Evolutionary conservation across 2,329 filamentous ascomycete species (phyloP), one percentile per base, ranked within the genome.

Genomic region (Exophiala oligosperma): DNA sequence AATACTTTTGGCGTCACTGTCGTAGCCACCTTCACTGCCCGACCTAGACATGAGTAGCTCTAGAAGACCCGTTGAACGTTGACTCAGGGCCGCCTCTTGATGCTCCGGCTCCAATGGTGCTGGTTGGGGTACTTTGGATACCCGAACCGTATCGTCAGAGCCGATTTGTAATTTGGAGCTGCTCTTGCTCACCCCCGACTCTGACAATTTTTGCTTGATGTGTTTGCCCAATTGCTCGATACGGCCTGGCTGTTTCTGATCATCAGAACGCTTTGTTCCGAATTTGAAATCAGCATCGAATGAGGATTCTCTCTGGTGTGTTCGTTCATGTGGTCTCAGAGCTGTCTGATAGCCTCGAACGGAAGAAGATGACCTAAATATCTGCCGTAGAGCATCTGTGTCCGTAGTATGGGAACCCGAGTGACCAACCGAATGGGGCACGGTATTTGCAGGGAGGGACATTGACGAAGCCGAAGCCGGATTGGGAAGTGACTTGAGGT

Each of bases 1-100:
- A 28, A 67, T 66, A 32, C 61, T 64, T 54, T 59, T 64, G 26
- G 66, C 66, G 49, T 67, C 66, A 48, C 66, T 66, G 48, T 67
- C 66, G 56, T 67, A 67, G 2, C 61, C 64, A 6, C 61, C 61
- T 47, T 62, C 58, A 41, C 63, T 67, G 12, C 52, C 57, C 28
- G 50, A 59, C 17, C 64, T 50, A 4, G 62, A 64, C 52, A 58
- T 61, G 21, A 67, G 56, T 17, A 67, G 56, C 23, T 66, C 64
- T 17, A 61, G 57, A 38, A 66, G 55, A 41, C 64, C 61, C 1
- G 60, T 56, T 8, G 63, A 63, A 29, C 50, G 52, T 38, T 64
- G 57, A 50, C 61, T 66, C 49, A 54, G n/a, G 4, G 29, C 47
- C 14, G 48, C 50, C 6, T 57, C 60, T 2, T 54, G 54, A 29